Base-by-base conservation (phyloP, 306 rosid genomes). In the Trichosanthes cucumerina region DNA sequence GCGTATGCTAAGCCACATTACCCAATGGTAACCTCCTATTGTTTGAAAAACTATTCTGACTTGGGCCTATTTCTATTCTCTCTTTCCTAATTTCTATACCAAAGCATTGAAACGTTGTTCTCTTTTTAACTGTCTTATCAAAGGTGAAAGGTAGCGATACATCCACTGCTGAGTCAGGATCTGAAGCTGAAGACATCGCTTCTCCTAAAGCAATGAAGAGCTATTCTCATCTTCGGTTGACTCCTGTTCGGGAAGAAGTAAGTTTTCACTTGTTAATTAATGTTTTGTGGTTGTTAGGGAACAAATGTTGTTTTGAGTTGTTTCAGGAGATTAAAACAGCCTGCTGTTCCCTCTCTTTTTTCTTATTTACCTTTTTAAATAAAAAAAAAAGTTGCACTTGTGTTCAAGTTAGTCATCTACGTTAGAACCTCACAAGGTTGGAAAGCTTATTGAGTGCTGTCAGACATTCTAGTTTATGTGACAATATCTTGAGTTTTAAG, bases 221-320 rank as follows among this genome's bases (percentile, higher is more conserved):
- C 82, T 92, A 84, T 83, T 87, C 99, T 75, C 90, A 92, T 85
- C 90, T 95, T 68, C 92, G 90, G 81, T 85, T 95, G 92, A 95
- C 99, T 78, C 99, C 99, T 82, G 99, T 95, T 82, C 97, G 90
- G 0, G 99, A 95, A 91, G 99, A 95, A 84, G 99, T 95, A 85
- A 78, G 90, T 82, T 33, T 31, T 34, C 85, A 74, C 16, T 70
- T 41, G 80, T 79, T 60, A 73, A 52, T 23, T 52, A 18, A 12
- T 56, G 18, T 13, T 59, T 59, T 64, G 44, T 63, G 69, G 50
- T 59, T 46, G 76, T 41, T 53, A 4, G 2, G 4, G 31, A 39
- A 19, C 13, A 76, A 1, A 13, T 54, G 79, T 49, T 26, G 38
- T 38, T 9, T 23, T 23, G 24, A 72, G 77, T 71, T 39, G 53